These are phyloP conservation scores for Fraxinus greggii DNA, from an alignment of 305 asterid species.

Conservation along the genomic window DNA sequence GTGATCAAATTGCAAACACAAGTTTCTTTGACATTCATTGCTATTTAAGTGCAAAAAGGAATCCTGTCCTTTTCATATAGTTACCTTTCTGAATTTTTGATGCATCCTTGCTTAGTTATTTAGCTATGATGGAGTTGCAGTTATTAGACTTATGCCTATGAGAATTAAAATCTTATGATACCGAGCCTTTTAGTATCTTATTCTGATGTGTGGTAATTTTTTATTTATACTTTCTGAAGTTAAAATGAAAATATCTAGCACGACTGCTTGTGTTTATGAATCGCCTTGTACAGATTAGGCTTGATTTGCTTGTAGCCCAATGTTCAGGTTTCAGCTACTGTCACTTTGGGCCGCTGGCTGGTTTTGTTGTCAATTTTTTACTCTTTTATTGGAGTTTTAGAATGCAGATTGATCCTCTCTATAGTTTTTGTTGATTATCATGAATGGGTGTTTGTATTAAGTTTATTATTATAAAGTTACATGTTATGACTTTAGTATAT, in stretches of 20 bases:
- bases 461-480: not conserved
- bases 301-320: not conserved
- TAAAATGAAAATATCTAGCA: not conserved
- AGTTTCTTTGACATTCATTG: not conserved
- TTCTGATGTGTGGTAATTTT: not conserved
- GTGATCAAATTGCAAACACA: not conserved
- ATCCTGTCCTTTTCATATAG: not conserved
- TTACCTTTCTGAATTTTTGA: not conserved
- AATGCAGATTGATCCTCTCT: not conserved
- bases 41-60: not conserved
- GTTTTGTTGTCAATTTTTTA: not conserved
- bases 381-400: not conserved
- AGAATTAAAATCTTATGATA: not conserved
- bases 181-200: not conserved
- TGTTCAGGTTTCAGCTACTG: not conserved
- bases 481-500: not conserved
- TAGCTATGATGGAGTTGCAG: not conserved
- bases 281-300: not conserved
- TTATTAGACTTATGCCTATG: not conserved
- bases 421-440: too few species aligned
- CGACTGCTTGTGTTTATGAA: not conserved
- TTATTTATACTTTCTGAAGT: not conserved
- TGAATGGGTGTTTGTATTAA: too few species aligned
- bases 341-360: not conserved
- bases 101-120: not conserved